Evolutionary conservation across 2,329 filamentous ascomycete genomes (phyloP), one percentile per base, ranked within the genome.

Genomic region (Fusarium irregulare): DNA sequence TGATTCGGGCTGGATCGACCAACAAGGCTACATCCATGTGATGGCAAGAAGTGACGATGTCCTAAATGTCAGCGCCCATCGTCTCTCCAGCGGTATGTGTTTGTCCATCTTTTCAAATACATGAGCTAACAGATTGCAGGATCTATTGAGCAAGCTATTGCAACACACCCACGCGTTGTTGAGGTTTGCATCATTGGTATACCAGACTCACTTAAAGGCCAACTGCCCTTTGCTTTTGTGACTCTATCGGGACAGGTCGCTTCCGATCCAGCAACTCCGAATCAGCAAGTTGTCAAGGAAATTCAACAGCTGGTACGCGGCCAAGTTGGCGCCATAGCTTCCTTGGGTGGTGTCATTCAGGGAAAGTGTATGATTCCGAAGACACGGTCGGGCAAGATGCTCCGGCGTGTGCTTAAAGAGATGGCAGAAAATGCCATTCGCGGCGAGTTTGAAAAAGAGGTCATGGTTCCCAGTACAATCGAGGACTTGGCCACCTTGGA

Each of bases 41-140:
- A 89, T 90, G 88, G 86, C 86, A 42, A 81, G 88, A 42, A 85
- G 83, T 32, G 94, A 98, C 81, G 94, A 98, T 78, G 91, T 98
- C 64, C 94, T 98, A 76, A 98, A 98, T 76, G 94, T 97, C n/a
- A 94, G 94, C 42, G 94, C 94, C 7, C 94, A 98, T 82, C 88
- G 94, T 16, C 90, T 98, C 66, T 95, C 92, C 68, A 97, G 94
- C 13, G 93, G 92, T 92, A 83, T 74, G 85, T 79, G 25, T 5
- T 11, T 30, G 10, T 56, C 34, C 14, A 4, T 54, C 68, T n/a
- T 14, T 10, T 7, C 13, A 28, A n/a, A 18, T 11, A 18, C 16
- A 20, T 30, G 34, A 41, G 20, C 65, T 73, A 32, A 69, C 48
- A 57, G 55, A 40, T 34, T 46, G 60, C 70, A 93, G 93, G 93